These are phyloP conservation scores for Daldinia caldariorum DNA, from an alignment of 495 filamentous ascomycete genomes.

Conservation along the genomic window DNA sequence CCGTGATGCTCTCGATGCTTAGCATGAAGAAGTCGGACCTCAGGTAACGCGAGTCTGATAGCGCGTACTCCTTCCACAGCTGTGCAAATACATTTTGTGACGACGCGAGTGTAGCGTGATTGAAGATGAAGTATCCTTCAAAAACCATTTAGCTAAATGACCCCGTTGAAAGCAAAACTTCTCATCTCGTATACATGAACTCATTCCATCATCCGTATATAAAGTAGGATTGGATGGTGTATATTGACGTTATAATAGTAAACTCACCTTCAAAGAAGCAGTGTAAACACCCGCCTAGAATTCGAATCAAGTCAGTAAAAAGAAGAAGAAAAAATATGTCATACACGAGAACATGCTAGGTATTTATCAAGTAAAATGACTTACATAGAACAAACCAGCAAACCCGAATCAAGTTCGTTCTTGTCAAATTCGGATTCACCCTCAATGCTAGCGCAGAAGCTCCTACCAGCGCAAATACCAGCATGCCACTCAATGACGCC, in stretches of 20 bases:
- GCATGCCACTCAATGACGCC: slow-evolving; percentile 56
- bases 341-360: too few species aligned
- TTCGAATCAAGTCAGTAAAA: slow-evolving; percentile 17
- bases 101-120: slow-evolving; percentile 61
- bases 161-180: slow-evolving; percentile 6
- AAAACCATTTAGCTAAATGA: neutral
- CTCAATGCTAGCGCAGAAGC: slow-evolving; percentile 55
- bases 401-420: slow-evolving; percentile 57
- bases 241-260: neutral
- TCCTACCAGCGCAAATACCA: slow-evolving; percentile 55
- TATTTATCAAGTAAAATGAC: slow-evolving; percentile 32
- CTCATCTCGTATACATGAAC: neutral
- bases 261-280: slow-evolving; percentile 77
- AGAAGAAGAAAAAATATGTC: too few species aligned
- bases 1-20: slow-evolving; percentile 84
- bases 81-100: slow-evolving; percentile 71
- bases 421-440: slow-evolving; percentile 52
- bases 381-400: slow-evolving; percentile 69
- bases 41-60: slow-evolving; percentile 85
- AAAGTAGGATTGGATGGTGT: neutral
- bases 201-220: neutral
- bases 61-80: slow-evolving; percentile 89
- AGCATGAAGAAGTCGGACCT: slow-evolving; percentile 82
- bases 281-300: slow-evolving; percentile 68
- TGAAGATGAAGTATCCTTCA: slow-evolving; percentile 76